Base-by-base conservation (phyloP, 2,329 filamentous ascomycete genomes). In the Diaporthe eres region DNA sequence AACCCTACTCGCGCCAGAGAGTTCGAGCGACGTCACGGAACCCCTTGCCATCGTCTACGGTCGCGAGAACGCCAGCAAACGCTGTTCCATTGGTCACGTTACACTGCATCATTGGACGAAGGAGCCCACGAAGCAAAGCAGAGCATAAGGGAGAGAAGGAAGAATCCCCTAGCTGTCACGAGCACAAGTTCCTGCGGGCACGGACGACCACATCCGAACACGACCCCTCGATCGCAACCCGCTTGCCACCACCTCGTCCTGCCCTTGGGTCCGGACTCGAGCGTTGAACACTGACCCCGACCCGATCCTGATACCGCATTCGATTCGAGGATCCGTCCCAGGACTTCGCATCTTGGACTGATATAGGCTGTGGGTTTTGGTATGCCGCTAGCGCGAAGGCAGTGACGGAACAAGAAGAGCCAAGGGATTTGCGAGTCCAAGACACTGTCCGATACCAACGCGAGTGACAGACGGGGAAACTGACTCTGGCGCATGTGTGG, bases 361-460 rank as follows among this genome's bases (percentile, higher is more conserved):
- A 61, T 31, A 47, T 57, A 53, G 58, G 47, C 71, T 42, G 47
- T 65, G 58, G 44, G 47, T 61, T 39, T 71, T 71, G 73, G 73
- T 75, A 71, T 71, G 63, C 73, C 42, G 47, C 73, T 75, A 75
- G 53, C 39, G 42, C 47, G 58, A 74, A 37, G 53, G 58, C 67
- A 49, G 70, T 70, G 65, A 55, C 49, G 49, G 47, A 63, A 74
- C 31, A 71, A 63, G 71, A 72, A 53, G 65, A 61, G 58, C 58
- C 51, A 76, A 60, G 60, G 49, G 42, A 61, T 57, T 68, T 74
- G 72, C 71, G 57, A 71, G 44, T 70, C 67, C 72, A 68, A 75
- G 75, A 75, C 75, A 74, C 39, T 31, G 25, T 73, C 39, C 71
- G 58, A 65, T 51, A 73, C 71, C 60, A 65, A 53, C 37, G 58